Evolutionary conservation across 495 filamentous ascomycete genomes (phyloP).

Genomic region (Annulohypoxylon stygium): DNA sequence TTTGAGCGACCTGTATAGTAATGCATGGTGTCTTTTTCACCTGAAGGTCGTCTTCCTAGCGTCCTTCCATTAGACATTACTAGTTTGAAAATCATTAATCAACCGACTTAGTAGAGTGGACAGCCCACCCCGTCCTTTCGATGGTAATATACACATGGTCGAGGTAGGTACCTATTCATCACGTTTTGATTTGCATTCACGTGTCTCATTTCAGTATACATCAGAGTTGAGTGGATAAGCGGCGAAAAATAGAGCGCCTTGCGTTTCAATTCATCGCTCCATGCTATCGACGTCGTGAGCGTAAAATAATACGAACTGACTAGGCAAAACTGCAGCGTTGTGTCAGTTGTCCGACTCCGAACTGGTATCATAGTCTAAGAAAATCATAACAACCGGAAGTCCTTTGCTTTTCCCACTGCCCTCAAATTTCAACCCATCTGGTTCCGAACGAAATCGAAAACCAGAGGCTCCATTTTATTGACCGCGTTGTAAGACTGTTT

Average conservation of each 20-base stretch:
- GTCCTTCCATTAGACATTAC: not conserved
- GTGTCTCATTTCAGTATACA: not conserved
- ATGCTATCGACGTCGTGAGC: constrained; percentile 16
- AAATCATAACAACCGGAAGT: constrained; percentile 11
- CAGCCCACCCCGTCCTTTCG: no score
- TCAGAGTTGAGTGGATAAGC: not conserved
- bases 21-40: constrained; percentile 11
- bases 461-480: not conserved
- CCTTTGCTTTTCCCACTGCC: constrained; percentile 3
- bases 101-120: no score
- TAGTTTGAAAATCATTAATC: not conserved
- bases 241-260: constrained; percentile 21
- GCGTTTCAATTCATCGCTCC: constrained; percentile 22
- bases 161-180: not conserved
- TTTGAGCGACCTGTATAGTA: not conserved
- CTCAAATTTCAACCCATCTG: not conserved
- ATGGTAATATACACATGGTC: no score
- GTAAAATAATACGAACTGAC: not conserved
- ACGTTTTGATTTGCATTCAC: no score
- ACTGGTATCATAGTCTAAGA: constrained; percentile 42
- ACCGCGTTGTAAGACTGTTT: not conserved
- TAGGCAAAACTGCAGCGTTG: constrained; percentile 5
- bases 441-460: no score
- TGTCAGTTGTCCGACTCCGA: constrained; percentile 27
- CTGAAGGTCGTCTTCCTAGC: not conserved